Percentiles rank a stretch among this genome's conserved stretches.
Conservation (phyloP, 768 basidiomycete genomes). For the Pisolithus sp. region DNA sequence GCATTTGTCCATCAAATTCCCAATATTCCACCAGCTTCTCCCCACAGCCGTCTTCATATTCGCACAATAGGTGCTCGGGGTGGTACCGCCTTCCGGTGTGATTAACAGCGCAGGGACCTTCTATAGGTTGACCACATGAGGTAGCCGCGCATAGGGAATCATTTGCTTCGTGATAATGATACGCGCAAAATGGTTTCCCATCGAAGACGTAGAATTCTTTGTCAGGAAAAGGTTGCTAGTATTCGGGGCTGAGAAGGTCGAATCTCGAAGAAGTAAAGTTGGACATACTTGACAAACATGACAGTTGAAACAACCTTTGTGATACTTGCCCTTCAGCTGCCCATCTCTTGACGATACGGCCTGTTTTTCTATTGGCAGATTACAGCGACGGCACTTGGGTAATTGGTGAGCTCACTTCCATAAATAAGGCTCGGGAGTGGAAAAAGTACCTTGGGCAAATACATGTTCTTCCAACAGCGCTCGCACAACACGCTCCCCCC, state of each 20-base stretch:
- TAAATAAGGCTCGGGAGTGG: neutral
- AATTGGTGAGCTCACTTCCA: conserved; percentile 1
- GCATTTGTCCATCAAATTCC: conserved; percentile 80
- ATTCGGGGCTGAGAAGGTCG: conserved; percentile 3
- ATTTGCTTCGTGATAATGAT: conserved; percentile 91
- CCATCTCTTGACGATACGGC: conserved; percentile 90
- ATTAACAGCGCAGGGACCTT: conserved; percentile 88
- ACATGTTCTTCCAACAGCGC: conserved; percentile 93
- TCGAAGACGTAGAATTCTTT: conserved; percentile 88
- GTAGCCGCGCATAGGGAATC: conserved; percentile 78
- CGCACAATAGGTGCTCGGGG: conserved; percentile 83
- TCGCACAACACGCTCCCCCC: conserved; percentile 79
- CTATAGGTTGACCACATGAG: conserved; percentile 81
- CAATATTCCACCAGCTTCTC: conserved; percentile 76
- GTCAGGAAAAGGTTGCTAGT: conserved; percentile 83
- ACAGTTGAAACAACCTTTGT: conserved; percentile 88
- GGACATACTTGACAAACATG: conserved; percentile 64
- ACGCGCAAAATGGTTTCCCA: conserved; percentile 85
- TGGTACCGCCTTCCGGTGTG: conserved; percentile 79
- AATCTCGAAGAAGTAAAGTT: neutral
- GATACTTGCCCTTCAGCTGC: conserved; percentile 94
- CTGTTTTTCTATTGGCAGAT: conserved; percentile 80
- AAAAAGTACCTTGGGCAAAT: conserved; percentile 74
- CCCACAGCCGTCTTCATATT: conserved; percentile 50
- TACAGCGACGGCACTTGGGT: conserved; percentile 78